phyloP scores from a whole-genome alignment of 2,329 filamentous ascomycete genomes.

The Alternaria gaisen region DNA sequence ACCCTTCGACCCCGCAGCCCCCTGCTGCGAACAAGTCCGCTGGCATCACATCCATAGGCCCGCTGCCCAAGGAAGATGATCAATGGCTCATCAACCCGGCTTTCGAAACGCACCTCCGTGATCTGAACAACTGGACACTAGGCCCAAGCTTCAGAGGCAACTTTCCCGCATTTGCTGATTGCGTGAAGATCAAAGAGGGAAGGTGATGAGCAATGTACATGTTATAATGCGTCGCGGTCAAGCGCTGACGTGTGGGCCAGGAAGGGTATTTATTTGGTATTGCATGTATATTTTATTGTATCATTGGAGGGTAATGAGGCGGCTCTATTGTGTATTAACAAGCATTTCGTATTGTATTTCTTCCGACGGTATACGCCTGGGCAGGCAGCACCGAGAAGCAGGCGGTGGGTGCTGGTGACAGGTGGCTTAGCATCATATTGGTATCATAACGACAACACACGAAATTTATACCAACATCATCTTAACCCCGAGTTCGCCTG shows the following conservation, averaged over 20 bases:
- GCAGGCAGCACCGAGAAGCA: not conserved
- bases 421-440: not conserved
- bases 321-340: constrained; percentile 18
- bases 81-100: constrained; percentile 85
- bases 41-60: constrained; percentile 11
- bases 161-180: constrained; percentile 65
- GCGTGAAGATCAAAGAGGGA: constrained; percentile 46
- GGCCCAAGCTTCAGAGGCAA: constrained; percentile 72
- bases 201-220: constrained; percentile 28
- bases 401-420: not conserved
- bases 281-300: constrained; percentile 7
- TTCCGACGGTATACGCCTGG: not conserved
- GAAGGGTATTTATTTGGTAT: constrained; percentile 12
- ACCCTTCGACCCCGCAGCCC: constrained; percentile 34
- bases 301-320: not conserved
- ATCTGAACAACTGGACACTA: constrained; percentile 82
- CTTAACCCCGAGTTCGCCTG: not conserved
- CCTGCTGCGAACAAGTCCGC: constrained; percentile 29
- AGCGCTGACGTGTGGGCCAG: constrained; percentile 6
- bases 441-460: constrained; percentile 7
- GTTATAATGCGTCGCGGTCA: not conserved
- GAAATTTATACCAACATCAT: constrained; percentile 9
- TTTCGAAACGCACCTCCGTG: constrained; percentile 80
- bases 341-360: constrained; percentile 11
- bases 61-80: constrained; percentile 52